Percentiles rank a stretch among this genome's conserved stretches.
These are phyloP conservation scores for Rhododendron ovatum DNA, from an alignment of 148 eudicot genomes.

Conservation along the genomic window DNA sequence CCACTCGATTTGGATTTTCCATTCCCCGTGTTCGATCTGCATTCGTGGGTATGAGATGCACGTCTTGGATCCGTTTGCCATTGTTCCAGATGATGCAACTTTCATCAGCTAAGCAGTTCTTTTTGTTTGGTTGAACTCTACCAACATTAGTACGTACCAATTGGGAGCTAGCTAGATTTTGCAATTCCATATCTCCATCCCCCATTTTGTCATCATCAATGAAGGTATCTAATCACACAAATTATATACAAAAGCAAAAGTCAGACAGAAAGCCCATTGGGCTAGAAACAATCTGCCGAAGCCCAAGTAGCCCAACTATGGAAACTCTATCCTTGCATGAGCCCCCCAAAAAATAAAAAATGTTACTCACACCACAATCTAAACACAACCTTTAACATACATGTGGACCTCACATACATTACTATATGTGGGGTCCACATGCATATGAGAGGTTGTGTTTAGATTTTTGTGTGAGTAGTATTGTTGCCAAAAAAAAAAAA, in stretches of 20 bases:
- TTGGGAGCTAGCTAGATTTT: slow-evolving; percentile 19
- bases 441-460: too few relatives aligned
- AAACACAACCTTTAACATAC: too few relatives aligned
- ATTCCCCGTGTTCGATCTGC: slow-evolving; percentile 15
- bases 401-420: too few relatives aligned
- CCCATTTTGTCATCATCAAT: slow-evolving; percentile 44
- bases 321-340: neutral
- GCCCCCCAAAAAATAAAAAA: neutral
- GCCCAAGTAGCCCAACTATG: neutral
- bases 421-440: too few relatives aligned
- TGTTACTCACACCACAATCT: too few relatives aligned
- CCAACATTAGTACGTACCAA: slow-evolving; percentile 44
- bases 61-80: slow-evolving; percentile 55
- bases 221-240: slow-evolving; percentile 34
- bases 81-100: slow-evolving; percentile 52
- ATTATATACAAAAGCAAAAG: neutral
- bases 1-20: neutral
- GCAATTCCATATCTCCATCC: slow-evolving; percentile 31
- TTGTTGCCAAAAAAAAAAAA: too few relatives aligned
- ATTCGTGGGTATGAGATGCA: slow-evolving; percentile 44
- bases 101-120: slow-evolving; percentile 46
- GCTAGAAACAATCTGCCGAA: neutral
- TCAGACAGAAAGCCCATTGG: neutral
- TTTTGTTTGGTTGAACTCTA: slow-evolving; percentile 38
- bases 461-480: too few relatives aligned